phyloP scores from a whole-genome alignment of 768 basidiomycete species.

The Rhodotorula toruloides region DNA sequence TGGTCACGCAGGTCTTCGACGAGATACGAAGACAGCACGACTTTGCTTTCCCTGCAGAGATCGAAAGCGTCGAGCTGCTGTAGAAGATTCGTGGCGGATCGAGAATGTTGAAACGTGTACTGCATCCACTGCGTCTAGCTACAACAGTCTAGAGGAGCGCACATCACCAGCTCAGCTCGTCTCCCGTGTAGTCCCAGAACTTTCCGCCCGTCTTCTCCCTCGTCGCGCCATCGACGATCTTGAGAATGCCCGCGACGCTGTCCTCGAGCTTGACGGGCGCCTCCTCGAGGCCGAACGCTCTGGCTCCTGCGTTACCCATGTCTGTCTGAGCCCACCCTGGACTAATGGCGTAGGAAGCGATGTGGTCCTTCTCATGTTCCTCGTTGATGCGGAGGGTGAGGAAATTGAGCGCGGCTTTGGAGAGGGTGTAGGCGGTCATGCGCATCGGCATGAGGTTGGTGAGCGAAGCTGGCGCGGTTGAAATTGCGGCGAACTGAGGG shows the following conservation, averaged over 20 bases:
- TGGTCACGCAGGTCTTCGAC: slow-evolving; percentile 31
- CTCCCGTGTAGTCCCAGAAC: not conserved
- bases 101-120: no score
- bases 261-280: not conserved
- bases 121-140: no score
- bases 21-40: slow-evolving; percentile 30
- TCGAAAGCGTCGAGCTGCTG: slow-evolving; percentile 31
- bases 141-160: no score
- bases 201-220: not conserved
- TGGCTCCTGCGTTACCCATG: not conserved
- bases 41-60: slow-evolving; percentile 28
- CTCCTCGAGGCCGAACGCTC: no score
- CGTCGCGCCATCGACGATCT: not conserved
- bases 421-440: not conserved
- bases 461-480: not conserved
- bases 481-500: not conserved
- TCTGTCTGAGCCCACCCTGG: not conserved
- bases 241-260: not conserved
- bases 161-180: not conserved
- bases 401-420: not conserved
- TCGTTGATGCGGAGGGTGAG: not conserved
- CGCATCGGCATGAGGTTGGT: not conserved
- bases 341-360: not conserved
- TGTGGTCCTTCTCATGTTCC: not conserved
- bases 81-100: no score